Base-by-base conservation (phyloP, 1,284 basidiomycete species). In the Pisolithus thermaeus region DNA sequence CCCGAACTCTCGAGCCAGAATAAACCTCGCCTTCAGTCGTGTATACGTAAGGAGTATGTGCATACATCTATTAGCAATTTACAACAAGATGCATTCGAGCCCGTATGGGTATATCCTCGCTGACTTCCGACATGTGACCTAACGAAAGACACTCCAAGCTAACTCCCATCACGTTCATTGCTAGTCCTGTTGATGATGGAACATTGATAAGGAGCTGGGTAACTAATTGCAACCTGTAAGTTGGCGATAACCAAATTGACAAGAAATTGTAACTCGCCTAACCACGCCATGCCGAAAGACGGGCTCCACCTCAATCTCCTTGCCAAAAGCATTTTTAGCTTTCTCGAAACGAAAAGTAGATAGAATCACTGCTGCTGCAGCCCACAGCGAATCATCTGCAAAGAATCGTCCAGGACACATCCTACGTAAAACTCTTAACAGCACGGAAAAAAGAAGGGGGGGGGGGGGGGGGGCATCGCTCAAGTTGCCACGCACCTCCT, bases 341-440 rank as follows among this genome's bases (percentile, higher is more conserved):
- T 58, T 68, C 22, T 53, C 47, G 30, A 65, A 58, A 11, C 53
- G 60, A 32, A 63, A 58, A 23, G 35, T 35, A 3, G 46, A 51
- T 44, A 70, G 50, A 25, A 65, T 54, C 7, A 22, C 53, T 4
- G 54, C 58, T n/a, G 68, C 56, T 7, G 49, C 53, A 50, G 51
- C 54, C 64, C 63, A 68, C 27, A 64, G 8, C 1, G 57, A 55
- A 18, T 35, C 49, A 14, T 67, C 66, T 4, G 67, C 63, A 37
- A 46, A 22, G 50, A 59, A 50, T 25, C 62, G 58, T 11, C 67
- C 67, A 7, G 58, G 64, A 28, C 68, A 67, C 7, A 63, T 46
- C 16, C 14, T 49, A 20, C 27, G n/a, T 1, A 27, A 14, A 20
- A 20, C 12, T 23, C 16, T 42, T 7, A 30, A 20, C 18, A 20